phyloP scores from a whole-genome alignment of 2,329 filamentous ascomycete genomes.

The Canariomyces notabilis region DNA sequence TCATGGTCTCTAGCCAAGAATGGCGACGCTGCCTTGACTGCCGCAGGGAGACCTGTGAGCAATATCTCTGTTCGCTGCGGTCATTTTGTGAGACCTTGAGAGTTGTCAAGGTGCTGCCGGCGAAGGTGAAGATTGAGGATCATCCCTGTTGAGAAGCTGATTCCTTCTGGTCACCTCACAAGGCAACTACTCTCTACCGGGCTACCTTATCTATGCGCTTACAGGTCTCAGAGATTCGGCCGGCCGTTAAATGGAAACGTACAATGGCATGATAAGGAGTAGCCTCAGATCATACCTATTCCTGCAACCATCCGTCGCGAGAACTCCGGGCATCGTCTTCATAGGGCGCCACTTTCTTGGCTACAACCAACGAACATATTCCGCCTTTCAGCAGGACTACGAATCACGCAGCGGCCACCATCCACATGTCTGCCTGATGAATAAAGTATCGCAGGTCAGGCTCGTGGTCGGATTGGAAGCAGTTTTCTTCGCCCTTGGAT shows the following conservation, averaged over 20 bases:
- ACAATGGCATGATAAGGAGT: neutral
- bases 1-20: constrained; percentile 16
- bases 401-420: constrained; percentile 9
- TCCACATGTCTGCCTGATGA: constrained; percentile 1
- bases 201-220: constrained; percentile 2
- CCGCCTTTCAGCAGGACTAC: constrained; percentile 11
- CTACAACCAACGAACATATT: constrained; percentile 11
- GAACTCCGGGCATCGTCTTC: neutral
- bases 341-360: constrained; percentile 13
- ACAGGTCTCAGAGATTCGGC: neutral
- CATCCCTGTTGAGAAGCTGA: neutral
- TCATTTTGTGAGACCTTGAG: constrained; percentile 12
- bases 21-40: constrained; percentile 7
- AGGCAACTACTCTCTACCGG: neutral
- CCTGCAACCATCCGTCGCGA: constrained; percentile 12
- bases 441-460: constrained; percentile 1
- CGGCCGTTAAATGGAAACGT: neutral
- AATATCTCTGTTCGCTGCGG: constrained; percentile 10
- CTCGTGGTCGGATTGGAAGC: constrained; percentile 9
- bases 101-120: neutral
- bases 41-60: constrained; percentile 1
- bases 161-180: neutral
- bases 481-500: neutral
- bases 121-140: neutral
- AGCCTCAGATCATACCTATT: constrained; percentile 10